Base-by-base conservation (phyloP, 441 rosid genomes). In the Biscutella laevigata region DNA sequence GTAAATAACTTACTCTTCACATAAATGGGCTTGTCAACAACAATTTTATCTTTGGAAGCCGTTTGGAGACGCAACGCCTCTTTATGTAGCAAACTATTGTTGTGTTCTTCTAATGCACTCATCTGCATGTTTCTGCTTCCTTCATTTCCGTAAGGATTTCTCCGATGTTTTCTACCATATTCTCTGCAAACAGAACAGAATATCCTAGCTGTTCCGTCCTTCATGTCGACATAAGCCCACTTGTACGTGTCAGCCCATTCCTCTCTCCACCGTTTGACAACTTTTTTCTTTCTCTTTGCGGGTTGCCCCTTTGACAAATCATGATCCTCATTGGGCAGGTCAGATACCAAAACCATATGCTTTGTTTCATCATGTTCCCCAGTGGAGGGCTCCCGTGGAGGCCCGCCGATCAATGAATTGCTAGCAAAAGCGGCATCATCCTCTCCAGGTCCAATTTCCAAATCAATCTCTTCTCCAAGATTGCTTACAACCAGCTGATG, bases 161-260 rank as follows among this genome's bases (percentile, higher is more conserved):
- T 77, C 59, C 97, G 74, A 64, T 94, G 99, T 70, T 94, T 94
- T 54, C 99, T 77, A 59, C 97, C 99, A 71, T 84, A 94, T 63
- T 94, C 99, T 75, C 86, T 78, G 64, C 99, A 94, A 50, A 94
- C 80, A 35, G 99, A 86, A 59, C 99, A 94, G 69, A 94, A 94
- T 68, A 94, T 94, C 79, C 97, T 81, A 0, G 97, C 77, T 2
- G 97, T 94, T 70, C 97, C 97, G 57, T 94, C 99, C 70, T 86
- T 86, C 73, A 86, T 81, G 57, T 88, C 99, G 22, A 88, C 97
- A 70, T 82, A 88, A 11, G 99, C 99, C 99, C 99, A 94, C 76
- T 88, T 88, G 76, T 88, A 94, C 2, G 99, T 94, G 66, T 88
- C 99, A 48, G 99, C 97, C 99, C 99, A 94, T 75, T 94, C 99